Evolutionary conservation across 768 basidiomycete species (phyloP), one percentile per base, ranked within the genome.

Genomic region (Xerocomellus dryophilus): DNA sequence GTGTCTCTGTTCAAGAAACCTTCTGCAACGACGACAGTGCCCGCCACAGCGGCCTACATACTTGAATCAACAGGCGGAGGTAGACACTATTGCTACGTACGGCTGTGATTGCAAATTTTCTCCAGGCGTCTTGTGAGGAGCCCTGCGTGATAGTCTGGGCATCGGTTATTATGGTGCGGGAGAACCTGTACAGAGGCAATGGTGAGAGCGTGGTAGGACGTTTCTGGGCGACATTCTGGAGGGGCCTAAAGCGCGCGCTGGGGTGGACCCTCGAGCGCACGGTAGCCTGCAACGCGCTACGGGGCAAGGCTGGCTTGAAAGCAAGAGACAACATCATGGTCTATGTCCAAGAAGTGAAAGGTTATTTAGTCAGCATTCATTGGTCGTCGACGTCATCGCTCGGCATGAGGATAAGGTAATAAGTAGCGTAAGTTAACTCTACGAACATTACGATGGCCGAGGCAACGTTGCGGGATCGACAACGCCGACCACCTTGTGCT

Each of bases 1-100:
- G 88, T 92, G 58, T 92, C 89, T 54, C 90, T 79, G 64, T 93
- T 93, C 62, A 93, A 73, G 35, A 87, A 74, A 2, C 73, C 78
- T 59, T 90, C 80, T 23, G 84, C 74, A 4, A 81, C 74, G 35
- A 92, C 71, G 23, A 88, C 78, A 9, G 84, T 80, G 9, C 86
- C 87, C 35, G 84, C 89, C 36, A 92, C 85, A 31, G 85, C 82
- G 21, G 78, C 85, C 88, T 90, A 60, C 15, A 44, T 12, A 47
- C 35, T 47, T 47, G 48, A 56, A 36, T 46, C 20, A 51, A 48
- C 15, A 40, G 41, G 25, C 25, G 11, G 14, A 32, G 20, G 14
- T 18, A 36, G 8, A 20, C 11, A n/a, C 34, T 21, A 23, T 25
- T 48, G 45, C 21, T 11, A 51, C 73, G 74, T 62, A 84, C 84